Base-by-base conservation (phyloP, 306 rosid species). In the Geum urbanum region DNA sequence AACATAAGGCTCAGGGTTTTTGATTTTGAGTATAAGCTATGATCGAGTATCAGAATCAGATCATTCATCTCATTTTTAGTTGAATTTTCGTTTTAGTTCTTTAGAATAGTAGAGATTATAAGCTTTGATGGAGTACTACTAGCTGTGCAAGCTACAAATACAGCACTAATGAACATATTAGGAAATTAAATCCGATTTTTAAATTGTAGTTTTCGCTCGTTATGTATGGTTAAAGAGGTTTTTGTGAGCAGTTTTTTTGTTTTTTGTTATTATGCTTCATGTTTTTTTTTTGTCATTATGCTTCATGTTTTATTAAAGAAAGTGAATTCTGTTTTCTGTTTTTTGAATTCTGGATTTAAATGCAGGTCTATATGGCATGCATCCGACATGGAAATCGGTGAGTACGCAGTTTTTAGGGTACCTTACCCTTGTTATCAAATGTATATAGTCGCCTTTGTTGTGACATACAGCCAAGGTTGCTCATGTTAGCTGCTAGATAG, bases 341-440 rank as follows among this genome's bases (percentile, higher is more conserved):
- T 27, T 27, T 27, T 27, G 1, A 1, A 27, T 27, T 11, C n/a
- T 68, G 49, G 53, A 67, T 74, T 69, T 69, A 46, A 73, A 49
- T 78, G 79, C 82, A 92, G 98, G 90, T 92, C 73, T 85, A 88
- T 86, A 92, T 92, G 98, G 92, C 98, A 37, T 90, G 98, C 82
- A 75, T 92, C 75, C 82, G 77, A 77, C 84, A 87, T 41, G 96
- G 98, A 24, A 84, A 81, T 22, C 84, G 90, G 98, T 88, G 73
- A 84, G 86, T 77, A 71, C 70, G 50, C 27, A 0, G 60, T 67
- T 50, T 3, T 37, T 43, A 32, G 45, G 58, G 15, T 69, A 37
- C n/a, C 39, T 39, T 19, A 75, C 40, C 35, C 48, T 22, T 73
- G 63, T 69, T 11, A 39, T 70, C 32, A 39, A 64, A 57, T 8